Percentiles rank a stretch among this genome's conserved stretches.
phyloP scores from a whole-genome alignment of 371 early-diverging fungal genomes.

The Blakeslea trispora region DNA sequence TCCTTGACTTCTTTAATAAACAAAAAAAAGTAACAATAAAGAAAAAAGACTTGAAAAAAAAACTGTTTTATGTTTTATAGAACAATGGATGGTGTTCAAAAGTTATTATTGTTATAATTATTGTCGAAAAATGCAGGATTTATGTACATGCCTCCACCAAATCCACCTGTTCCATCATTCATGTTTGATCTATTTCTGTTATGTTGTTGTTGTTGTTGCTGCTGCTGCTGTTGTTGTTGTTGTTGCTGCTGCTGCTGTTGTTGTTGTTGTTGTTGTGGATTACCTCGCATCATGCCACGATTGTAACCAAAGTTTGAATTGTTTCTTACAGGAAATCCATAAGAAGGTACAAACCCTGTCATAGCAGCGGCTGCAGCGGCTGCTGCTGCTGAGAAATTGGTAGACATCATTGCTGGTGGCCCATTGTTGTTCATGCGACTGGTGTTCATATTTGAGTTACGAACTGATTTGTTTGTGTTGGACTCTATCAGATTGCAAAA shows the following conservation, averaged over 20 bases:
- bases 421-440: constrained; percentile 27
- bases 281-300: constrained; percentile 36
- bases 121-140: constrained; percentile 56
- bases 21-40: neutral
- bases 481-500: constrained; percentile 17
- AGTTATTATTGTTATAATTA: constrained; percentile 25
- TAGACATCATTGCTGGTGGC: constrained; percentile 29
- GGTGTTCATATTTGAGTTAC: constrained; percentile 25
- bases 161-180: constrained; percentile 1
- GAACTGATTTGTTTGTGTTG: constrained; percentile 16
- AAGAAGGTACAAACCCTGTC: constrained; percentile 21
- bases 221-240: constrained; percentile 24
- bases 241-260: constrained; percentile 26
- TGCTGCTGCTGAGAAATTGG: neutral
- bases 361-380: constrained; percentile 23
- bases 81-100: too few species aligned
- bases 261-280: constrained; percentile 16
- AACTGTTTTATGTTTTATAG: too few species aligned
- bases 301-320: constrained; percentile 1
- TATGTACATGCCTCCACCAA: constrained; percentile 37
- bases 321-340: constrained; percentile 5
- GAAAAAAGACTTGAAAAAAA: too few species aligned
- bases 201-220: constrained; percentile 22
- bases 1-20: neutral
- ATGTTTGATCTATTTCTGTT: constrained; percentile 21